These are phyloP conservation scores for Fusarium coicis DNA, from an alignment of 2,329 filamentous ascomycete species.

Conservation along the genomic window DNA sequence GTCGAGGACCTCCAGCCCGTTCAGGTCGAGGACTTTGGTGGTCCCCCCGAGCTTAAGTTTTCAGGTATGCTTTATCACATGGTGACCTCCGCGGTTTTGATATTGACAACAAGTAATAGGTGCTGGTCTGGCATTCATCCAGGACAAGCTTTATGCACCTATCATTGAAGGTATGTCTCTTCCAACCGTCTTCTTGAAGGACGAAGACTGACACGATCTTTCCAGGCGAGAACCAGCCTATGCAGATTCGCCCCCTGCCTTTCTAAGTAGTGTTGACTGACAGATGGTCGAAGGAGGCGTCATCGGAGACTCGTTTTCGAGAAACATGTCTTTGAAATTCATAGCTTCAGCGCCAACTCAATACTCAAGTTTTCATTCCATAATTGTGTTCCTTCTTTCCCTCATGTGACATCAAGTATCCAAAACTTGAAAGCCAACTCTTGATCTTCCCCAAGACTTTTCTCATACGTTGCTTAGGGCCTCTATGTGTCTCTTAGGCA, in stretches of 20 bases:
- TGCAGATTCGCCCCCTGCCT: neutral
- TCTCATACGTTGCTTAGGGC: rapidly evolving
- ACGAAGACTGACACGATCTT: neutral
- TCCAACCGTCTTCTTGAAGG: too few relatives aligned
- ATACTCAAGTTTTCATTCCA: neutral
- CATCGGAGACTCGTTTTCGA: neutral
- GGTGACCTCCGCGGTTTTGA: rapidly evolving
- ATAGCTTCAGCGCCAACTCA: neutral
- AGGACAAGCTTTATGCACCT: neutral
- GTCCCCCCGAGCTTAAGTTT: neutral
- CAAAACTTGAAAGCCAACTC: neutral
- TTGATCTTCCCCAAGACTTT: too few relatives aligned
- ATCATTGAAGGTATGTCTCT: neutral
- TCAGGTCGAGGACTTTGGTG: rapidly evolving
- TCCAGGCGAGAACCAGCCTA: neutral
- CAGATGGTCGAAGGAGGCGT: rapidly evolving
- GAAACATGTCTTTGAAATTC: neutral
- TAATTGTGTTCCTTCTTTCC: rapidly evolving
- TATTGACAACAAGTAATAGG: neutral
- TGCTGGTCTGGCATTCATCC: neutral
- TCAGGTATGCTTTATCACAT: neutral
- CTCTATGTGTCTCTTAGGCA: too few relatives aligned
- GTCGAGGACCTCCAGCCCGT: neutral
- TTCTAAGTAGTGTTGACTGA: neutral
- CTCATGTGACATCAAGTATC: rapidly evolving